Percentiles rank a stretch among this genome's conserved stretches.
Evolutionary conservation across 2,329 filamentous ascomycete genomes (phyloP).

Genomic region (Ceratocystis smalleyi): DNA sequence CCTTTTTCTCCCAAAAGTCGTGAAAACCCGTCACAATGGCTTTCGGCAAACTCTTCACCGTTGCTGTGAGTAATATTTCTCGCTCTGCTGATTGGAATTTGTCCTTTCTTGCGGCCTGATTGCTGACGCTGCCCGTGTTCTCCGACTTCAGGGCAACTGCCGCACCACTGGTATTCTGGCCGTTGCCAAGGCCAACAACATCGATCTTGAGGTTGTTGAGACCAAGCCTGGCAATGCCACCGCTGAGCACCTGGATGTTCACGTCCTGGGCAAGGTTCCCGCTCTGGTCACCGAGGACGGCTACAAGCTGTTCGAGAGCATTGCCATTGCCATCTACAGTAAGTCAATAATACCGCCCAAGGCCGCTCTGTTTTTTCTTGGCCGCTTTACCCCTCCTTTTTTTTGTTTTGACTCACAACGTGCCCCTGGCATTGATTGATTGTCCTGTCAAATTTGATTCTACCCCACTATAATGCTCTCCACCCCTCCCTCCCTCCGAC

Average conservation of each 20-base stretch:
- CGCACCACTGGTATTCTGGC: constrained; percentile 78
- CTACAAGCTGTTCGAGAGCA: constrained; percentile 73
- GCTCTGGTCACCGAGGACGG: constrained; percentile 87
- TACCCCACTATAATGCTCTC: constrained; percentile 3
- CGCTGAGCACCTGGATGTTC: constrained; percentile 68
- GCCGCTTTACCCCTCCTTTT: constrained; percentile 7
- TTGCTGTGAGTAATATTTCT: constrained; percentile 42
- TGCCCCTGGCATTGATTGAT: neutral
- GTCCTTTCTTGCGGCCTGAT: constrained; percentile 17
- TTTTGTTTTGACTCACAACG: neutral
- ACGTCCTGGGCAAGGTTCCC: constrained; percentile 80
- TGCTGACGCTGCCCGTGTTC: constrained; percentile 22
- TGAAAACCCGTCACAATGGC: constrained; percentile 50
- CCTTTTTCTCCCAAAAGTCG: constrained; percentile 16
- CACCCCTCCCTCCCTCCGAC: neutral
- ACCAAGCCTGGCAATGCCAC: constrained; percentile 50
- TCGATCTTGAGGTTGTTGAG: constrained; percentile 75
- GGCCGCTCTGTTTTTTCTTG: constrained; percentile 12
- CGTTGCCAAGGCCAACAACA: constrained; percentile 92
- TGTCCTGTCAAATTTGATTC: neutral
- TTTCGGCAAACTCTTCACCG: constrained; percentile 95
- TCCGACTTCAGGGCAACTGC: constrained; percentile 55
- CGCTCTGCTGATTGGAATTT: constrained; percentile 18
- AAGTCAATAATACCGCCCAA: constrained; percentile 35
- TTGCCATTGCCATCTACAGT: constrained; percentile 97